Percentiles rank a stretch among this genome's conserved stretches.
These are phyloP conservation scores for Anisodus tanguticus DNA, from an alignment of 257 asterid species.

Conservation along the genomic window DNA sequence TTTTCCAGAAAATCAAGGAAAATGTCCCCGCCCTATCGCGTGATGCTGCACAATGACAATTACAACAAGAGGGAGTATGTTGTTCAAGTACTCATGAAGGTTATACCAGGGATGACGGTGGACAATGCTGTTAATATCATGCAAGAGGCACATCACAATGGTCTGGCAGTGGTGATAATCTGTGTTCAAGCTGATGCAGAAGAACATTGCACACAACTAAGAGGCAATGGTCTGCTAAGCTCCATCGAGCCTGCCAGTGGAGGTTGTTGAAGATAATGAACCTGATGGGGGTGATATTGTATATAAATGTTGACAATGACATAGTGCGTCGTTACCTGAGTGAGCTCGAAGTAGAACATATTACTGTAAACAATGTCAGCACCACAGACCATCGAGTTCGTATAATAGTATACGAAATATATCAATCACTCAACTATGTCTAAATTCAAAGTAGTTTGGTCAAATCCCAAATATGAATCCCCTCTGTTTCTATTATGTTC, in stretches of 20 bases:
- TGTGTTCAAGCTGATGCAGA: slow-evolving; percentile 94
- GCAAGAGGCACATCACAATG: slow-evolving; percentile 95
- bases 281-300: slow-evolving; percentile 23
- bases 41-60: slow-evolving; percentile 86
- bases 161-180: slow-evolving; percentile 75
- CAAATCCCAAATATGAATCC: background rate
- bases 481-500: background rate
- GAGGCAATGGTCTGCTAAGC: slow-evolving; percentile 93
- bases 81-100: slow-evolving; percentile 96
- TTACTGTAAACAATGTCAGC: slow-evolving; percentile 19
- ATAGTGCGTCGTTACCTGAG: background rate
- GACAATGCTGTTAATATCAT: slow-evolving; percentile 93
- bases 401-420: background rate
- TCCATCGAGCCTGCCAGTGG: slow-evolving; percentile 89
- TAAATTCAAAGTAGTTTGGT: background rate
- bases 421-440: slow-evolving; percentile 25
- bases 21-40: slow-evolving; percentile 90
- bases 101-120: slow-evolving; percentile 91
- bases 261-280: slow-evolving; percentile 56
- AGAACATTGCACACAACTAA: slow-evolving; percentile 85
- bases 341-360: slow-evolving; percentile 8
- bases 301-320: slow-evolving; percentile 25
- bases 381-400: background rate
- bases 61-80: slow-evolving; percentile 93
- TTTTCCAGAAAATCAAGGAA: slow-evolving; percentile 76